phyloP scores from a whole-genome alignment of 371 early-diverging fungal species.

The Parasitella parasitica region DNA sequence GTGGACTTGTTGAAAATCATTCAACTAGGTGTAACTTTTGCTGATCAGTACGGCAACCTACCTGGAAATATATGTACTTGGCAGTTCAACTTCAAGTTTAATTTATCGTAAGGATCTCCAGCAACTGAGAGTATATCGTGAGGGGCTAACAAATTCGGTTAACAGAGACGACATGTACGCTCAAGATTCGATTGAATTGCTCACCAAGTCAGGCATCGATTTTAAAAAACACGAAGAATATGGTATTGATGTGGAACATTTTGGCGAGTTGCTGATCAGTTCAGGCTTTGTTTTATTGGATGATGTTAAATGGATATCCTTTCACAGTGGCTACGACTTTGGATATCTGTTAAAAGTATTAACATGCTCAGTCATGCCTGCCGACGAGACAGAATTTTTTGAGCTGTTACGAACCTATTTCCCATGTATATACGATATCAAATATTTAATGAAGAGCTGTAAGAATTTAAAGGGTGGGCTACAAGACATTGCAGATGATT shows the following conservation, averaged over 20 bases:
- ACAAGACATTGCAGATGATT: constrained; percentile 98
- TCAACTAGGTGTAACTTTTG: constrained; percentile 98
- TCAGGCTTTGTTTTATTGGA: constrained; percentile 95
- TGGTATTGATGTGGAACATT: constrained; percentile 97
- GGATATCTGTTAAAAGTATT: constrained; percentile 98
- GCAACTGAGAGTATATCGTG: no score
- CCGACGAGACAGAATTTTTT: constrained; percentile 94
- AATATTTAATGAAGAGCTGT: constrained; percentile 96
- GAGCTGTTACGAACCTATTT: constrained; percentile 93
- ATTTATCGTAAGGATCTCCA: constrained; percentile 71
- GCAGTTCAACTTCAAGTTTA: constrained; percentile 99
- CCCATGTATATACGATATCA: constrained; percentile 99
- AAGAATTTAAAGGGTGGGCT: constrained; percentile 97
- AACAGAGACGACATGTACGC: constrained; percentile 98
- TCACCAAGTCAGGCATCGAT: constrained; percentile 97
- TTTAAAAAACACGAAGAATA: constrained; percentile 96
- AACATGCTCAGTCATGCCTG: constrained; percentile 90
- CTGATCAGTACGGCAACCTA: constrained; percentile 90
- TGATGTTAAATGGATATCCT: constrained; percentile 98
- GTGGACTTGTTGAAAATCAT: constrained; percentile 99
- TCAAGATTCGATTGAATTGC: constrained; percentile 97
- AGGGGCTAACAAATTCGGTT: neutral
- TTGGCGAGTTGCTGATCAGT: constrained; percentile 97
- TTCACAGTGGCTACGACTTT: constrained; percentile 99
- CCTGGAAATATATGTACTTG: constrained; percentile 94